phyloP scores from a whole-genome alignment of 345 rosid genomes.

The Ricinus communis region DNA sequence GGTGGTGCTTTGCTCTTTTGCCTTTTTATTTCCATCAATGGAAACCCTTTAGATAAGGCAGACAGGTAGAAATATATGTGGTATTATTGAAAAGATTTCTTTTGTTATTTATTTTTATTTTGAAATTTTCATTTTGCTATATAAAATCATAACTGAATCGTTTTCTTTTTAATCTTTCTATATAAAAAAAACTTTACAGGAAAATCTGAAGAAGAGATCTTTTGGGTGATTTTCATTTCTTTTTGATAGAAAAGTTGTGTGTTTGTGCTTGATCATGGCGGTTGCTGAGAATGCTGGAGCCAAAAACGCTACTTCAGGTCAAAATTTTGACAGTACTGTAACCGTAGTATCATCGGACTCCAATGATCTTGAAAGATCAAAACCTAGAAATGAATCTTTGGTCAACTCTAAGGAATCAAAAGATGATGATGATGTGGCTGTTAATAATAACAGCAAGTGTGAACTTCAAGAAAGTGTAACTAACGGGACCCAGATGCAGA shows the following conservation, averaged over 20 bases:
- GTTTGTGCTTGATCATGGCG: conserved; percentile 75
- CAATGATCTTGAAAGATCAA: conserved; percentile 51
- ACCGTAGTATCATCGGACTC: conserved; percentile 50
- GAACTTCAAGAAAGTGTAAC: conserved; percentile 29
- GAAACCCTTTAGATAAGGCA: conserved; percentile 47
- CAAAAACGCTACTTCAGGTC: conserved; percentile 63
- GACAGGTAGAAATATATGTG: too few relatives aligned
- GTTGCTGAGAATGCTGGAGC: conserved; percentile 90
- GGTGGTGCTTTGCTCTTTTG: conserved; percentile 9
- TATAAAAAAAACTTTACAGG: conserved; percentile 21
- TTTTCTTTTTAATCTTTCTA: neutral
- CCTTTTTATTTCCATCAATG: conserved; percentile 32
- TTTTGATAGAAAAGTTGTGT: neutral
- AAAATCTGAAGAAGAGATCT: conserved; percentile 30
- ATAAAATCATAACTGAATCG: conserved; percentile 2
- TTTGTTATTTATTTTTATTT: neutral
- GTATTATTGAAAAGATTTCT: neutral
- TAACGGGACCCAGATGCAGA: conserved; percentile 34
- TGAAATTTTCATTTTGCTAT: conserved; percentile 4
- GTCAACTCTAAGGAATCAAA: conserved; percentile 17
- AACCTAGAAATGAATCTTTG: conserved; percentile 43
- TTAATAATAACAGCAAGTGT: conserved; percentile 15
- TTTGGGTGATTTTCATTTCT: too few relatives aligned
- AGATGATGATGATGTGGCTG: conserved; percentile 35
- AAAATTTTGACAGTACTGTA: conserved; percentile 55